Evolutionary conservation across 306 rosid genomes (phyloP), one percentile per base, ranked within the genome.

Genomic region (Sicyos edulis): DNA sequence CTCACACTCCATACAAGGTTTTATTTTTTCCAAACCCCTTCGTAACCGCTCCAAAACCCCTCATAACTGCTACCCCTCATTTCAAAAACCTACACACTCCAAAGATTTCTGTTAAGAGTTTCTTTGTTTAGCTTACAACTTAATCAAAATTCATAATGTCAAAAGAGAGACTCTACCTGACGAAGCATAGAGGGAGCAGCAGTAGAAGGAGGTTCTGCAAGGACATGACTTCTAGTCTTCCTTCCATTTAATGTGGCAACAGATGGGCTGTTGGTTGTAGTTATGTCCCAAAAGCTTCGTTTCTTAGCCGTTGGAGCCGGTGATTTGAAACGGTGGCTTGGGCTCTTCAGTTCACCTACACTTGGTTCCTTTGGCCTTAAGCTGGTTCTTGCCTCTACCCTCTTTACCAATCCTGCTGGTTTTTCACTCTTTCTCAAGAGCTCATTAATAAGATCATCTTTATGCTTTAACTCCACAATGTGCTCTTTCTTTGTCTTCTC

Each of bases 201-300:
- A 51, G 81, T 82, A 19, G 87, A 16, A 15, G 87, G 40, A 71
- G 85, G 87, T 83, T 93, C 96, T 74, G 85, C 45, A 63, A 82
- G 77, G 37, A 88, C 85, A 80, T 92, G 96, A 78, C 96, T 88
- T 83, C 96, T 86, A 10, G 95, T 93, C 82, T 90, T 93, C 78
- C 98, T 83, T 75, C 88, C 98, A 78, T 88, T 88, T 29, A 80
- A 77, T 12, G 96, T 88, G 20, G 88, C 76, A 71, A 84, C 77
- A 49, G 96, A 88, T 19, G 98, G 98, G 54, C 98, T 93, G 74
- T 79, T 90, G 54, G 84, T 79, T 2, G 96, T 82, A 56, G 97
- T 83, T 82, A 90, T 93, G 85, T 93, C 98, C 97, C 98, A 93
- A 82, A 88, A 86, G 83, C 97, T 90, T 80, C 97, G 81, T 79